Percentiles rank a stretch among this genome's conserved stretches.
Evolutionary conservation across 441 rosid genomes (phyloP).

Genomic region (Jatropha multifida): DNA sequence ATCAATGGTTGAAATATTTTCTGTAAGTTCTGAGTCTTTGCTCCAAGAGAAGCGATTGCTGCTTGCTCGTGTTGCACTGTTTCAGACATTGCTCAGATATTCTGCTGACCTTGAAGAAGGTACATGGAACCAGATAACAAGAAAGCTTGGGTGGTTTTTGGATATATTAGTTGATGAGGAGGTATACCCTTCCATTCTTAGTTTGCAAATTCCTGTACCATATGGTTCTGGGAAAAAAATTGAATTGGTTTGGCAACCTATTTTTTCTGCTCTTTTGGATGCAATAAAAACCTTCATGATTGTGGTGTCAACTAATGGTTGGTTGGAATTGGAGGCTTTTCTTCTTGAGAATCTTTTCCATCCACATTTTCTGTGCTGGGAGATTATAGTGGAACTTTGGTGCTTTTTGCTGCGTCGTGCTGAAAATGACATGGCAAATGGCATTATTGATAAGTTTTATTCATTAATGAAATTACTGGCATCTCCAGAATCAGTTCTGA

Average conservation of each 20-base stretch:
- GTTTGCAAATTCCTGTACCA: slow-evolving; percentile 54
- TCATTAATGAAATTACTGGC: slow-evolving; percentile 48
- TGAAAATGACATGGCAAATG: slow-evolving; percentile 45
- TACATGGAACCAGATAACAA: slow-evolving; percentile 42
- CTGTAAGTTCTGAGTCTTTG: slow-evolving; percentile 39
- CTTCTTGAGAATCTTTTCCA: slow-evolving; percentile 74
- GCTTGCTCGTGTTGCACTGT: slow-evolving; percentile 54
- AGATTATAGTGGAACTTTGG: slow-evolving; percentile 76
- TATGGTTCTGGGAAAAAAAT: slow-evolving; percentile 52
- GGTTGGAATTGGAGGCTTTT: slow-evolving; percentile 64
- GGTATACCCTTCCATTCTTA: slow-evolving; percentile 62
- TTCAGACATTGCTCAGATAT: slow-evolving; percentile 55
- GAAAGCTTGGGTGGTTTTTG: slow-evolving; percentile 73
- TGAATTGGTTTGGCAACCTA: slow-evolving; percentile 64
- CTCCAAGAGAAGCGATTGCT: slow-evolving; percentile 36
- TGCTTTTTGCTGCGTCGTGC: slow-evolving; percentile 71
- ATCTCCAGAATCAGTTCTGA: slow-evolving; percentile 48
- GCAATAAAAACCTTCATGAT: slow-evolving; percentile 74
- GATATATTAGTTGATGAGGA: slow-evolving; percentile 52
- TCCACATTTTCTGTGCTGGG: slow-evolving; percentile 82
- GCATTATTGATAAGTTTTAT: slow-evolving; percentile 49
- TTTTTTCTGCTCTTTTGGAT: slow-evolving; percentile 55
- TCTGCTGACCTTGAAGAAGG: slow-evolving; percentile 52
- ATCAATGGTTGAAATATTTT: slow-evolving; percentile 51
- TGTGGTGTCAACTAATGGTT: slow-evolving; percentile 54